Percentiles rank a stretch among this genome's conserved stretches.
These are phyloP conservation scores for Epipyxis sp. DNA, from an alignment of 108 stramenopile species.

Conservation along the genomic window DNA sequence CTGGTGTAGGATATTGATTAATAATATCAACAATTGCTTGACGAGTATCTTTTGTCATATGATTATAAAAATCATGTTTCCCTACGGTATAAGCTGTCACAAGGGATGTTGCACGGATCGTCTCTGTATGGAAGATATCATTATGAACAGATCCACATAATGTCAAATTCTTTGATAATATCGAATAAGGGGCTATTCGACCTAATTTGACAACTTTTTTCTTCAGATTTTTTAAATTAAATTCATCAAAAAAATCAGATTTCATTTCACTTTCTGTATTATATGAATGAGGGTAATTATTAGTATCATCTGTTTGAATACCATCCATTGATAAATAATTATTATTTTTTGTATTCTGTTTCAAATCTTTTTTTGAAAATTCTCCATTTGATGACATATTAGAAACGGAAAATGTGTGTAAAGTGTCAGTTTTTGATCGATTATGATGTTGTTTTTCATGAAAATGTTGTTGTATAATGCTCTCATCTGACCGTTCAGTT, in stretches of 20 bases:
- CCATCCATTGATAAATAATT: not conserved
- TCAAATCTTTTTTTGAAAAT: not conserved
- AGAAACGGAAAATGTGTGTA: not conserved
- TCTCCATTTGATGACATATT: not conserved
- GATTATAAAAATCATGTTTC: not conserved
- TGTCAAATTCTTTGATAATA: not conserved
- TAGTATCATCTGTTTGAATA: not conserved
- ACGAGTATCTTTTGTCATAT: not conserved
- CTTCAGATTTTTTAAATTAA: not conserved
- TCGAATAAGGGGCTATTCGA: slow-evolving; percentile 5
- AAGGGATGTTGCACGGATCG: not conserved
- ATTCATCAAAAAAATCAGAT: not conserved
- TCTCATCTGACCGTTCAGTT: not conserved
- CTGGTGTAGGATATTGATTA: not conserved
- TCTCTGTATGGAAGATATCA: slow-evolving; percentile 9
- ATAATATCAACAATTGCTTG: not conserved
- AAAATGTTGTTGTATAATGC: too few species aligned
- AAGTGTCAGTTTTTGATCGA: not conserved
- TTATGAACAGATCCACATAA: not conserved
- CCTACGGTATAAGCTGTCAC: slow-evolving; percentile 1
- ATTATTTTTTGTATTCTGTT: not conserved
- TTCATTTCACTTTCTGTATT: not conserved
- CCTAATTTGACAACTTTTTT: not conserved
- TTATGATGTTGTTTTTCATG: not conserved
- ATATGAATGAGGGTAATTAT: not conserved